A percentile compares a stretch with the other conserved stretches of the same genome.
These are phyloP conservation scores for Cladosporium sp. DNA, from an alignment of 2,329 filamentous ascomycete species.

Conservation along the genomic window DNA sequence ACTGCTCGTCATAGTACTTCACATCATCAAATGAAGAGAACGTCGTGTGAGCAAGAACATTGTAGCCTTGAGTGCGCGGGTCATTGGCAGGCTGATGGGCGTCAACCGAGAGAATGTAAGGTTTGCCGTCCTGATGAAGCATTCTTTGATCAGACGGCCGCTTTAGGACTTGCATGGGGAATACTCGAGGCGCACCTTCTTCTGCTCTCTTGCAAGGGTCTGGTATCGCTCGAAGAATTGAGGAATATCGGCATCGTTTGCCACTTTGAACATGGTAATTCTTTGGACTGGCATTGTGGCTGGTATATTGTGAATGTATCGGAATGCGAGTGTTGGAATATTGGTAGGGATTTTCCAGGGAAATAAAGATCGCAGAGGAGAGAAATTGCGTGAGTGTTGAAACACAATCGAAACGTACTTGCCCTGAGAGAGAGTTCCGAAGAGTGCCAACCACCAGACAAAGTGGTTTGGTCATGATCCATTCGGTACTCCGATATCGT, in stretches of 20 bases:
- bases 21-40: conserved; percentile 64
- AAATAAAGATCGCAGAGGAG: too few species aligned
- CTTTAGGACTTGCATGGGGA: background rate
- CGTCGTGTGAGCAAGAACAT: conserved; percentile 56
- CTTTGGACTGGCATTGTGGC: conserved; percentile 39
- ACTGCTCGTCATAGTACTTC: conserved; percentile 62
- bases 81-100: conserved; percentile 54
- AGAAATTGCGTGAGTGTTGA: too few species aligned
- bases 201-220: conserved; percentile 38
- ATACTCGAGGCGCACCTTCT: conserved; percentile 33
- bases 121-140: conserved; percentile 57
- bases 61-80: conserved; percentile 60
- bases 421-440: background rate
- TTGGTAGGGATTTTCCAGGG: too few species aligned
- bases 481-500: conserved; percentile 10
- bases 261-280: conserved; percentile 51
- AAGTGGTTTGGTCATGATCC: conserved; percentile 11
- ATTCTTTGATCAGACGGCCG: too few species aligned
- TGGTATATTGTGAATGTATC: background rate
- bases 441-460: background rate
- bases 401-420: background rate
- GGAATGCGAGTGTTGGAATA: background rate
- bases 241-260: conserved; percentile 41
- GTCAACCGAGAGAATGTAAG: conserved; percentile 60
- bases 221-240: conserved; percentile 43